Evolutionary conservation across 805 yeast genomes (phyloP), one percentile per base, ranked within the genome.

Genomic region (Cephaloascus fragrans): DNA sequence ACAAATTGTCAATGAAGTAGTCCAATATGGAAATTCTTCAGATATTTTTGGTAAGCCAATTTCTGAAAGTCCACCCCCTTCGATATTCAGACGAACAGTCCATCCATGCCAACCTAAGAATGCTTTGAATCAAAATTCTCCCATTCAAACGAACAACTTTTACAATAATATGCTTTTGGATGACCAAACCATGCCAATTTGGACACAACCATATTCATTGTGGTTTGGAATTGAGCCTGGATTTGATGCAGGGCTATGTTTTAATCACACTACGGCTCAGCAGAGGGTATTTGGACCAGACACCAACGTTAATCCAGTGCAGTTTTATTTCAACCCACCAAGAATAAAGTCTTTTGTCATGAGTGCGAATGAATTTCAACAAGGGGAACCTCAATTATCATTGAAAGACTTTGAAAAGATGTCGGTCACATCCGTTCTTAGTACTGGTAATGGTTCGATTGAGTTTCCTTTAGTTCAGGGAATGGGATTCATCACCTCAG

Each of bases 151-250:
- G 5, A 85, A 85, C 56, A 83, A 84, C 51, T 85, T 84, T 51
- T 85, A 79, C 54, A 80, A 83, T 29, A 85, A 85, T 57, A 58
- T 85, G 55, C 56, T 84, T 9, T 66, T 85, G 28, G 87, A 71
- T 1, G 68, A 69, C 40, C 90, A 82, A 51, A 73, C 76, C 2
- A 64, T 73, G 41, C 85, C 90, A 0, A 71, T 78, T 0, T 85
- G 89, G 88, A 76, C 90, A 0, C 87, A 82, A 47, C 95, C 95
- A 2, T 84, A 83, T 51, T 75, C 85, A 23, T 59, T 83, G 4
- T 84, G 89, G 90, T 67, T 67, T 44, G 62, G 80, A 6, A 73
- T 64, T 39, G 69, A 63, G 32, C 61, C 59, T 2, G 56, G 51
- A 4, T 61, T 61, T 36, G 76, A 70, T 39, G 61, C 58, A 26